These are phyloP conservation scores for Coriolopsis trogii DNA, from an alignment of 1,284 basidiomycete species.

Conservation along the genomic window DNA sequence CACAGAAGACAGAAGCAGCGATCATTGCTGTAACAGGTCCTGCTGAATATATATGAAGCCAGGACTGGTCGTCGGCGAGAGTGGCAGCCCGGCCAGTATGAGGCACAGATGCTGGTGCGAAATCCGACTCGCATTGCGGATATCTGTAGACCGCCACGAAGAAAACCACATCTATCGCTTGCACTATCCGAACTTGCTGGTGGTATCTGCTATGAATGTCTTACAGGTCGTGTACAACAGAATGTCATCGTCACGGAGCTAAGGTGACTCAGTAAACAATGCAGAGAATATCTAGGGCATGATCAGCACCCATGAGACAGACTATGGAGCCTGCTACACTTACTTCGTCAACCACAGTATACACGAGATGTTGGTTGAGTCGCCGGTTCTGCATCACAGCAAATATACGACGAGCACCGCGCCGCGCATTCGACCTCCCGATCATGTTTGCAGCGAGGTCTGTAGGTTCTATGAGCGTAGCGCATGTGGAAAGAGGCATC, in stretches of 20 bases:
- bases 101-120: too few relatives aligned
- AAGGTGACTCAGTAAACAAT: conserved; percentile 26
- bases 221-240: conserved; percentile 9
- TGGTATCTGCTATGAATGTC: too few relatives aligned
- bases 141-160: too few relatives aligned
- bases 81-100: too few relatives aligned
- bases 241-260: background rate
- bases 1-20: too few relatives aligned
- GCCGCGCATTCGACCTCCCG: conserved; percentile 88
- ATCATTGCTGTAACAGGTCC: too few relatives aligned
- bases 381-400: conserved; percentile 91
- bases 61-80: too few relatives aligned
- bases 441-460: conserved; percentile 97
- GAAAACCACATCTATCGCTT: too few relatives aligned
- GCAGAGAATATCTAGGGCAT: conserved; percentile 28
- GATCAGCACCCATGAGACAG: background rate
- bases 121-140: too few relatives aligned
- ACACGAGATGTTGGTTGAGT: conserved; percentile 90
- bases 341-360: conserved; percentile 89
- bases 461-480: conserved; percentile 34
- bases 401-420: conserved; percentile 90
- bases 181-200: too few relatives aligned
- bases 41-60: too few relatives aligned
- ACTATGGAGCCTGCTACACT: background rate
- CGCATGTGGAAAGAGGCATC: background rate